phyloP scores from a whole-genome alignment of 1,284 basidiomycete genomes.

The Naganishia sp. region DNA sequence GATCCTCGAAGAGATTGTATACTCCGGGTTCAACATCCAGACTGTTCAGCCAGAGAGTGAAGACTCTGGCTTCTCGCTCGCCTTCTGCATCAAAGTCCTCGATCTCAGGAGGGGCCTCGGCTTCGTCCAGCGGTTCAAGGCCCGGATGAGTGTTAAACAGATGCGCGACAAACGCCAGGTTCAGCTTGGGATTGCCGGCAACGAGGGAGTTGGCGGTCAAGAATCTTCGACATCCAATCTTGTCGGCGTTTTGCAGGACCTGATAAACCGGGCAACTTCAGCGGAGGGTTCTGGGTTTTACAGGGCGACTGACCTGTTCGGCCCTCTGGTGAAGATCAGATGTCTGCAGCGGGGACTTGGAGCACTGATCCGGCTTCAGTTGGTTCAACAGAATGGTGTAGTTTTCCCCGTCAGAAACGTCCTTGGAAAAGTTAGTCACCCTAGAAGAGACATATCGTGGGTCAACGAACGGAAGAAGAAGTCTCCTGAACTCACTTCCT shows the following conservation, averaged over 20 bases:
- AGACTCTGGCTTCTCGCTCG: slow-evolving; percentile 94
- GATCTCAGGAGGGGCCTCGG: slow-evolving; percentile 69
- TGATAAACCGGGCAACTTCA: slow-evolving; percentile 37
- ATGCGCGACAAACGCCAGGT: slow-evolving; percentile 97
- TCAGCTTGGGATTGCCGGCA: slow-evolving; percentile 94
- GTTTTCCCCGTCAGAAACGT: slow-evolving; percentile 93
- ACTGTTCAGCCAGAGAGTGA: slow-evolving; percentile 97
- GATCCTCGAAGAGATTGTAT: slow-evolving; percentile 93
- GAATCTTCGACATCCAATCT: slow-evolving; percentile 94
- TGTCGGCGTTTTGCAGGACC: slow-evolving; percentile 89
- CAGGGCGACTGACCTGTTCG: slow-evolving; percentile 63
- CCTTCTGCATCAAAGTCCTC: slow-evolving; percentile 99
- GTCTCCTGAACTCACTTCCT: slow-evolving; percentile 61
- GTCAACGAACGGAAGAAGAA: neutral
- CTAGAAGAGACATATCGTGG: slow-evolving; percentile 52
- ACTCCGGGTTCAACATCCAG: slow-evolving; percentile 94
- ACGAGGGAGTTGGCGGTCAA: slow-evolving; percentile 88
- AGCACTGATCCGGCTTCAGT: slow-evolving; percentile 89
- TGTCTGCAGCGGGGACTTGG: slow-evolving; percentile 87
- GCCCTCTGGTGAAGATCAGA: slow-evolving; percentile 78
- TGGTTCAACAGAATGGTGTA: slow-evolving; percentile 95
- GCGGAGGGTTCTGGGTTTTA: no score
- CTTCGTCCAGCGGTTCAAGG: slow-evolving; percentile 86
- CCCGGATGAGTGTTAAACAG: slow-evolving; percentile 98
- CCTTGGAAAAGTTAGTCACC: slow-evolving; percentile 96